Percentiles rank a stretch among this genome's conserved stretches.
phyloP scores from a whole-genome alignment of 2,329 filamentous ascomycete genomes.

The Aspergillus transmontanensis region DNA sequence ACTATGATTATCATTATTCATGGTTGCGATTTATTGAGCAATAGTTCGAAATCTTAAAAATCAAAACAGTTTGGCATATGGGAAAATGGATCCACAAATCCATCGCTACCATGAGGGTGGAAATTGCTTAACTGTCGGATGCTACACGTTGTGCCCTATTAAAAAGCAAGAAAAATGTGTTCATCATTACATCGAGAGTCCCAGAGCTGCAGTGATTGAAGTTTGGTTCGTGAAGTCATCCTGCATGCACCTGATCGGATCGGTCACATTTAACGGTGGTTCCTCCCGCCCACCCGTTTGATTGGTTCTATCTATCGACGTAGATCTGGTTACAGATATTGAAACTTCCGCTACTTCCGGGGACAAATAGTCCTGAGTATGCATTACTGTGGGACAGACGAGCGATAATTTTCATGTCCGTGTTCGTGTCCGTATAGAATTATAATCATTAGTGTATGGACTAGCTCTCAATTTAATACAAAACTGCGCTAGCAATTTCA shows the following conservation, averaged over 20 bases:
- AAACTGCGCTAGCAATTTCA: not conserved
- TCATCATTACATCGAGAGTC: not conserved
- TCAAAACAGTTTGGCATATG: not conserved
- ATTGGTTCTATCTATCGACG: not conserved
- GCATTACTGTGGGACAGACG: too few species aligned
- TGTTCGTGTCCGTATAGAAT: not conserved
- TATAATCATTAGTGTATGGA: not conserved
- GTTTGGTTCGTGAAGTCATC: not conserved
- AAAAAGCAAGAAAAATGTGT: not conserved
- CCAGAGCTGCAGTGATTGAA: not conserved
- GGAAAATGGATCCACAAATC: not conserved
- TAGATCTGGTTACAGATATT: not conserved
- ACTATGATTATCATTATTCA: not conserved
- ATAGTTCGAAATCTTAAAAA: not conserved
- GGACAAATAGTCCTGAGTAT: not conserved
- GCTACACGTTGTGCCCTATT: not conserved
- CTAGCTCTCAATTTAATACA: not conserved
- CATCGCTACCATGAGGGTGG: not conserved
- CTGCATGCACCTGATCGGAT: slow-evolving; percentile 1
- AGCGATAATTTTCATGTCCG: too few species aligned
- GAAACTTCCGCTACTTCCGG: not conserved
- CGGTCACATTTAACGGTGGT: not conserved
- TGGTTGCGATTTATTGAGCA: not conserved
- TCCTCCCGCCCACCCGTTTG: not conserved
- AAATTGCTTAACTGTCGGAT: not conserved